Conservation (phyloP, 148 eudicot genomes). For the Salicornia ramosissima region DNA sequence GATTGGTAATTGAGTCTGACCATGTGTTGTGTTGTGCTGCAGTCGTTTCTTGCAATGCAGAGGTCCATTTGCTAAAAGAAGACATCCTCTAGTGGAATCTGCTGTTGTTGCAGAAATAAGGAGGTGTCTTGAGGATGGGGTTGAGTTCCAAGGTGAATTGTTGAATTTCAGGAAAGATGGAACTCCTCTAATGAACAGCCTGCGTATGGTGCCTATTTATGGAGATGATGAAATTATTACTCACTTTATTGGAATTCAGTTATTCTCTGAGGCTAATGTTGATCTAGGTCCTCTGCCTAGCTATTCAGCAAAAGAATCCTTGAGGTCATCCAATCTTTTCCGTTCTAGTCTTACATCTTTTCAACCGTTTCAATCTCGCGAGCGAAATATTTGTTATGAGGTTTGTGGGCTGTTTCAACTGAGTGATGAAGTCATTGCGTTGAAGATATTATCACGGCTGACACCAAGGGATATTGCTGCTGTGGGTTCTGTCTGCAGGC, state of each 20-base stretch:
- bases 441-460: slow-evolving; percentile 67
- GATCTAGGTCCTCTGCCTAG: slow-evolving; percentile 83
- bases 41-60: slow-evolving; percentile 98
- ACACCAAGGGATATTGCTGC: slow-evolving; percentile 93
- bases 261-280: slow-evolving; percentile 61
- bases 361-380: slow-evolving; percentile 35
- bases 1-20: neutral
- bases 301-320: slow-evolving; percentile 41
- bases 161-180: slow-evolving; percentile 90
- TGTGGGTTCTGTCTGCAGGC: slow-evolving; percentile 66
- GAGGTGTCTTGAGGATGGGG: slow-evolving; percentile 78
- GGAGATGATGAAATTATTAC: slow-evolving; percentile 83
- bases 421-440: slow-evolving; percentile 78
- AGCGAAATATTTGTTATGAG: slow-evolving; percentile 40
- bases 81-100: slow-evolving; percentile 89
- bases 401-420: slow-evolving; percentile 69
- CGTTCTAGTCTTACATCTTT: slow-evolving; percentile 49
- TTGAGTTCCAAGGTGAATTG: slow-evolving; percentile 88
- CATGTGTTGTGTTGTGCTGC: slow-evolving; percentile 23
- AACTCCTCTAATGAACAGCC: slow-evolving; percentile 74
- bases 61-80: slow-evolving; percentile 96
- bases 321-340: slow-evolving; percentile 42
- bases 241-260: slow-evolving; percentile 83
- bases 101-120: slow-evolving; percentile 75
- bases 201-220: slow-evolving; percentile 78